phyloP scores from a whole-genome alignment of 345 rosid genomes.

The Euphorbia pulcherrima region DNA sequence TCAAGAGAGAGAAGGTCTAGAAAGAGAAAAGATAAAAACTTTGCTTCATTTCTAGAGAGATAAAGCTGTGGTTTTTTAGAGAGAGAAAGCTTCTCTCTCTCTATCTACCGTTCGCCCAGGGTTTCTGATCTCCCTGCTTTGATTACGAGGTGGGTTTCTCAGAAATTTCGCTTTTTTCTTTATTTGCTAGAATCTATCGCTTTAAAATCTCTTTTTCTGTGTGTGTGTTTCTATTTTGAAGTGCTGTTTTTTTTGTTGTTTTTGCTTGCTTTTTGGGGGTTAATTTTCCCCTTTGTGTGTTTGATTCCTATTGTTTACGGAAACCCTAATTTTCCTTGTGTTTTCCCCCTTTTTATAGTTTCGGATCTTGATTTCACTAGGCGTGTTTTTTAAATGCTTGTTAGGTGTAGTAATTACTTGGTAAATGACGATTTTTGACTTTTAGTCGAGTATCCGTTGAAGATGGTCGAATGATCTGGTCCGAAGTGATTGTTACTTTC shows the following conservation, averaged over 20 bases:
- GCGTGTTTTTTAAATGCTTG: neutral
- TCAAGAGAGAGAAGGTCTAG: slow-evolving; percentile 18
- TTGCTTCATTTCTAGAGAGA: slow-evolving; percentile 22
- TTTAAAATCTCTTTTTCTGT: slow-evolving; percentile 23
- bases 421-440: slow-evolving; percentile 17
- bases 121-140: slow-evolving; percentile 31
- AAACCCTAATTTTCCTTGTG: slow-evolving; percentile 28
- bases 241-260: neutral
- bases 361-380: slow-evolving; percentile 13
- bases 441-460: slow-evolving; percentile 8
- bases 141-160: slow-evolving; percentile 36
- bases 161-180: slow-evolving; percentile 27
- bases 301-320: slow-evolving; percentile 24
- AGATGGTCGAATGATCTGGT: slow-evolving; percentile 42
- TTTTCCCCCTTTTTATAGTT: slow-evolving; percentile 5
- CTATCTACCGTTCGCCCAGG: slow-evolving; percentile 18
- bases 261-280: slow-evolving; percentile 14
- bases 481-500: slow-evolving; percentile 10
- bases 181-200: slow-evolving; percentile 36
- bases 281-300: slow-evolving; percentile 27
- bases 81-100: slow-evolving; percentile 26
- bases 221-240: slow-evolving; percentile 1
- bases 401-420: slow-evolving; percentile 8
- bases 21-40: slow-evolving; percentile 15
- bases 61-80: slow-evolving; percentile 8